phyloP scores from a whole-genome alignment of 2,329 filamentous ascomycete genomes.

The Penicillium sp. region DNA sequence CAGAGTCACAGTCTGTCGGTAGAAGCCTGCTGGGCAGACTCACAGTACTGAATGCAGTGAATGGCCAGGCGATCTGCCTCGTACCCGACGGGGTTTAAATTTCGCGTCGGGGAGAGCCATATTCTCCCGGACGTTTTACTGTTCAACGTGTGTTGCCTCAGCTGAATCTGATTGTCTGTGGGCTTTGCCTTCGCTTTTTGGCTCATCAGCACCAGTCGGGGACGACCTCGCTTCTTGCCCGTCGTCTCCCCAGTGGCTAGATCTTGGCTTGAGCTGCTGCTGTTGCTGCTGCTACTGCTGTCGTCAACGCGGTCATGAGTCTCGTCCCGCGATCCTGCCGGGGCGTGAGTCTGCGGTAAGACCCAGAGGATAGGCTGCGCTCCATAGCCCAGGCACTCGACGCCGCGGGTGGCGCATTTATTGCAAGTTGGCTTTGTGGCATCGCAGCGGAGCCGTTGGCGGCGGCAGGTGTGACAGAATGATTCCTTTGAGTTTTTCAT shows the following conservation, averaged over 20 bases:
- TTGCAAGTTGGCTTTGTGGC: background rate
- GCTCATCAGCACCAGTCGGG: background rate
- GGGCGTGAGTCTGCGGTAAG: background rate
- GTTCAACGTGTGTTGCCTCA: background rate
- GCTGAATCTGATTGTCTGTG: background rate
- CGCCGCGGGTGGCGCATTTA: background rate
- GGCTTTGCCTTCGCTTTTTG: background rate
- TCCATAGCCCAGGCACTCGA: background rate
- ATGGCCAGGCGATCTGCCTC: background rate
- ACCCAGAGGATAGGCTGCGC: background rate
- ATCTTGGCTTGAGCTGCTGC: background rate
- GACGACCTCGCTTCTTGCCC: background rate
- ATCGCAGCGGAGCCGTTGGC: background rate
- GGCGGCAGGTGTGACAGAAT: background rate
- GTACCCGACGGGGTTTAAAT: background rate
- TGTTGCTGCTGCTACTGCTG: background rate
- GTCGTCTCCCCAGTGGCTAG: background rate
- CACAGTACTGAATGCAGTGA: background rate
- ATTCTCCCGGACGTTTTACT: background rate
- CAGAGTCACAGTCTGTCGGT: background rate
- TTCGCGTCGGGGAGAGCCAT: background rate
- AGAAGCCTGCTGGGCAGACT: background rate
- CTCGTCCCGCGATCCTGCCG: background rate
- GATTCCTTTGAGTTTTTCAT: background rate
- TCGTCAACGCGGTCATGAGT: background rate